Base-by-base conservation (phyloP, 2,329 filamentous ascomycete species). In the Xylariaceae sp. region DNA sequence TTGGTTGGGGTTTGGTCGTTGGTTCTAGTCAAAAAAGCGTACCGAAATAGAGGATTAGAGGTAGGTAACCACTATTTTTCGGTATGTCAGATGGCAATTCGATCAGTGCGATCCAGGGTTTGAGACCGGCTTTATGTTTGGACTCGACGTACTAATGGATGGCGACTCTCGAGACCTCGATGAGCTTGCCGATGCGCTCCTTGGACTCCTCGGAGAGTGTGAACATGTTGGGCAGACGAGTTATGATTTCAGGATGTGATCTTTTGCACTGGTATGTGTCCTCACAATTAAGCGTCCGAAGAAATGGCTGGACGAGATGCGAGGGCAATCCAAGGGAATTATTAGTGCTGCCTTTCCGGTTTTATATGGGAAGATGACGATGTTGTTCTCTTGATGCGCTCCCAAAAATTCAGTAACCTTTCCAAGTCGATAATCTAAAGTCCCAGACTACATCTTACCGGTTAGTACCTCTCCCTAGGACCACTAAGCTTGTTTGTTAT, bases 141-240 rank as follows among this genome's bases (percentile, higher is more conserved):
- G 18, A 2, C 9, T 14, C n/a, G 34, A 26, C 84, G 52, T 78
- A 94, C 88, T 97, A 98, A 72, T 98, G 92, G 60, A 98, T 85
- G 44, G 86, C 88, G 57, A 96, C 83, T 59, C 89, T 81, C 47
- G 88, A 92, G 64, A 96, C 72, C 67, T 97, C 92, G 64, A 98
- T 92, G 70, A 97, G 77, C 74, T 89, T 90, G 60, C 86, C 83
- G 68, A 98, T 95, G 74, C 92, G 88, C 83, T 98, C 92, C 84
- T 97, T 97, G 61, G 89, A 88, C 73, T 98, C 92, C 69, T 98
- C 92, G 36, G 92, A 97, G 52, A 97, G 82, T 59, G 71, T 61
- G 49, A 79, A 73, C 74, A 79, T 78, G 37, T 54, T 73, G 63
- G 48, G 55, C n/a, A n/a, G n/a, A n/a, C 34, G 38, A 28, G 26